Evolutionary conservation across 352 stramenopile species (phyloP).

Genomic region (Globisporangium emineosum): DNA sequence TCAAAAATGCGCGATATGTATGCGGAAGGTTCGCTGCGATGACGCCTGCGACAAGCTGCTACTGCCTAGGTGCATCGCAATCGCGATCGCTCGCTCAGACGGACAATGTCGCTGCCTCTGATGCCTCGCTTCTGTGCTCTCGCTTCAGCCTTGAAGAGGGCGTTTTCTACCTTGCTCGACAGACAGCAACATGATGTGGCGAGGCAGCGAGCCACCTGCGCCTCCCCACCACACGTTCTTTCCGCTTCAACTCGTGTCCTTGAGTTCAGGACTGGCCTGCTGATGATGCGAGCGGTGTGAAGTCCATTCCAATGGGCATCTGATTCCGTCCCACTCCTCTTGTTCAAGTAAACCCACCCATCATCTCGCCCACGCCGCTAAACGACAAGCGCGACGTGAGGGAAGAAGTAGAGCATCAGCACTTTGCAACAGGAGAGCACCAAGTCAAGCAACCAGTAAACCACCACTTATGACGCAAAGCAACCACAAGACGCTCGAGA

Average conservation of each 20-base stretch:
- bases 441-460: neutral
- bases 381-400: too few species aligned
- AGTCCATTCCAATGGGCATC: neutral
- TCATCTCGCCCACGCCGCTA: too few species aligned
- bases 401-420: neutral
- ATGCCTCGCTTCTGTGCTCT: neutral
- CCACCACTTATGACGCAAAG: conserved; percentile 1
- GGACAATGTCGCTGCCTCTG: too few species aligned
- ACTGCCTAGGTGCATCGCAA: too few species aligned
- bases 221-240: neutral
- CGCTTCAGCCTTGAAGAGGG: neutral
- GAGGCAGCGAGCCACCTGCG: too few species aligned
- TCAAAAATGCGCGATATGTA: too few species aligned
- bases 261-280: neutral
- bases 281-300: neutral
- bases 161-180: too few species aligned
- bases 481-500: conserved; percentile 11
- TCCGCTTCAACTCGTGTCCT: neutral
- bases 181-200: too few species aligned
- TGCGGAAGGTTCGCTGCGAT: neutral
- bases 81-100: too few species aligned
- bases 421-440: neutral
- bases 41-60: neutral
- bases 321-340: neutral
- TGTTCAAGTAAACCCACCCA: neutral